phyloP scores from a whole-genome alignment of 352 stramenopile genomes.

The Globisporangium paddicum region DNA sequence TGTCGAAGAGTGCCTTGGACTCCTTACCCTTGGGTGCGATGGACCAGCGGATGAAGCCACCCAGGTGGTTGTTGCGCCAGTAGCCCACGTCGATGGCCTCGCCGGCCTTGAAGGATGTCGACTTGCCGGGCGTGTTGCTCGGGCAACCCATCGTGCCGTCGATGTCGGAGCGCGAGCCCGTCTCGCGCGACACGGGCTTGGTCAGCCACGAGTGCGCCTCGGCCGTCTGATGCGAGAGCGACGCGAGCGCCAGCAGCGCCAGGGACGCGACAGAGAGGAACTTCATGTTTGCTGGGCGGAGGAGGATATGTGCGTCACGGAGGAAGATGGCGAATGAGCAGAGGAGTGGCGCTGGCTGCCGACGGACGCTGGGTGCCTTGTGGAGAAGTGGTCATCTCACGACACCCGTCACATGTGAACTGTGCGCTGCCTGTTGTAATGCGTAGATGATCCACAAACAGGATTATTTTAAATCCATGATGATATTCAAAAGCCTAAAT shows the following conservation, averaged over 20 bases:
- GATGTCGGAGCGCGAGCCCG: constrained; percentile 21
- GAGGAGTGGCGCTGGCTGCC: too few species aligned
- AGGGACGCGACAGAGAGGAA: background rate
- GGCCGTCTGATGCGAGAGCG: background rate
- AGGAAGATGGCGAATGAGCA: too few species aligned
- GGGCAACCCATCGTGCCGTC: constrained; percentile 20
- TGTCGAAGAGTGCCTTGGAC: constrained; percentile 35
- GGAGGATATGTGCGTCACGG: too few species aligned
- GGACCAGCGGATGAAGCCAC: constrained; percentile 27
- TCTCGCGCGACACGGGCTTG: constrained; percentile 38
- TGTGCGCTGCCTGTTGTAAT: too few species aligned
- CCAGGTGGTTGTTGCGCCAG: constrained; percentile 32
- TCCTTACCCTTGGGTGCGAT: constrained; percentile 17
- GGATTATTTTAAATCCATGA: too few species aligned
- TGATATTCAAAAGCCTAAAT: too few species aligned
- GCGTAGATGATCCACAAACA: too few species aligned
- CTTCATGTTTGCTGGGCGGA: constrained; percentile 4
- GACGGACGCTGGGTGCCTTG: too few species aligned
- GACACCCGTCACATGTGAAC: too few species aligned
- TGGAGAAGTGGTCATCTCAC: too few species aligned
- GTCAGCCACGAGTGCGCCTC: constrained; percentile 40
- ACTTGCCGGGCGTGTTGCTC: constrained; percentile 4
- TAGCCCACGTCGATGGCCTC: constrained; percentile 25
- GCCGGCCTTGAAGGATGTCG: constrained; percentile 14
- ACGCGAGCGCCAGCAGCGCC: constrained; percentile 1